Base-by-base conservation (phyloP, 768 basidiomycete species). In the Postia placenta region DNA sequence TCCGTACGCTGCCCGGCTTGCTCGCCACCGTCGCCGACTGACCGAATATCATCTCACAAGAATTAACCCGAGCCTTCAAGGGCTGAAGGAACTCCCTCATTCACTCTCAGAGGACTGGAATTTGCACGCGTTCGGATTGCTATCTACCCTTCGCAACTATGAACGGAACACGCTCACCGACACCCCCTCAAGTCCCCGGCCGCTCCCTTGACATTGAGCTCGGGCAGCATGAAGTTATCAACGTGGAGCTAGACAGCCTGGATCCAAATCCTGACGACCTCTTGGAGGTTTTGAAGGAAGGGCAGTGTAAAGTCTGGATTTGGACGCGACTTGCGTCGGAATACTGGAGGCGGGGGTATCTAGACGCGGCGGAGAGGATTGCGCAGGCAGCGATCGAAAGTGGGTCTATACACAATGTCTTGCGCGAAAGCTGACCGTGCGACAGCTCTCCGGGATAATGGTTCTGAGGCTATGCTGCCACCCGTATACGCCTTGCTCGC, bases 301-400 rank as follows among this genome's bases (percentile, higher is more conserved):
- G 84, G 0, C 79, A 83, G 48, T 88, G 85, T 47, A 80, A 72
- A 51, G 80, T 81, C 15, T 80, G 77, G 62, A 79, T 85, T 11
- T 94, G 90, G 90, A 81, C 87, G 1, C 81, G 80, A 53, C 74
- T 94, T 19, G 91, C 92, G 7, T 82, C 81, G 14, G 92, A 94
- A 67, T 94, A 95, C 60, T 92, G 91, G 87, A 71, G 86, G 53
- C 76, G 81, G 56, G 87, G 86, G 0, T 77, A 81, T 54, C 68
- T 87, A 42, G 79, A 81, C 22, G 83, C 80, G 6, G 92, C 92
- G 11, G 85, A 92, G 64, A 79, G 78, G 55, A 84, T 94, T 42
- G 81, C 84, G 24, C 66, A 70, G 26, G 73, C 77, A 42, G 92
- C 83, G 14, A 70, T 81, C 33, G 79, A 81, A 56, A 76, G 87